Base-by-base conservation (phyloP, 352 stramenopile species). In the Paralagenidium karlingii region DNA sequence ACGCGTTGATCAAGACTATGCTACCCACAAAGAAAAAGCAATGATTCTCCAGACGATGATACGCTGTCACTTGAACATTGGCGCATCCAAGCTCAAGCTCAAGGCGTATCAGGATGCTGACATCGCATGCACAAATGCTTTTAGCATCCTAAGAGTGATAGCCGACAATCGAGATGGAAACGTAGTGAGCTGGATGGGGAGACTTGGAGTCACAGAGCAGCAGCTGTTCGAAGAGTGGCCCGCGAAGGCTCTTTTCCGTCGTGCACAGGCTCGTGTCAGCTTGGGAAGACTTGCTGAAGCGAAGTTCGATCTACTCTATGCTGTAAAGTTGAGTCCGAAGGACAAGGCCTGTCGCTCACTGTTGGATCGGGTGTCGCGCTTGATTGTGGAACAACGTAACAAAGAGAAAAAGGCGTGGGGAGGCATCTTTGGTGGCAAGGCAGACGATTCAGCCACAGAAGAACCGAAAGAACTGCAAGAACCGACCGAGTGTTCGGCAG, bases 31-130 rank as follows among this genome's bases (percentile, higher is more conserved):
- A 48, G 68, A 91, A 31, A 91, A 88, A 49, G 78, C 78, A 28
- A 80, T 60, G 22, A 83, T 88, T 43, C 63, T 91, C 12, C 74
- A 88, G 60, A 91, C 78, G 12, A 91, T 91, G 78, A 85, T 91
- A 28, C 78, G 78, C 24, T 91, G 78, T 43, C 78, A 91, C 43
- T 53, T 91, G 16, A 91, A 91, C 45, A 82, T 91, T 39, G 65
- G 65, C 12, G 77, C 78, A 8, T 91, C 71, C 65, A 91, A 88
- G 40, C 62, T 91, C 40, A 86, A 87, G 51, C 45, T 71, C 5
- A 60, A 84, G 39, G 52, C 48, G 30, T 71, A 79, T 43, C 25
- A 48, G 9, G 74, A 91, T 36, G 74, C 74, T 7, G 71, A 86
- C 40, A 80, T 84, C 11, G 74, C 78, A 3, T 85, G 69, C 49